Evolutionary conservation across 257 asterid genomes (phyloP).

Genomic region (Eustoma russellianum): DNA sequence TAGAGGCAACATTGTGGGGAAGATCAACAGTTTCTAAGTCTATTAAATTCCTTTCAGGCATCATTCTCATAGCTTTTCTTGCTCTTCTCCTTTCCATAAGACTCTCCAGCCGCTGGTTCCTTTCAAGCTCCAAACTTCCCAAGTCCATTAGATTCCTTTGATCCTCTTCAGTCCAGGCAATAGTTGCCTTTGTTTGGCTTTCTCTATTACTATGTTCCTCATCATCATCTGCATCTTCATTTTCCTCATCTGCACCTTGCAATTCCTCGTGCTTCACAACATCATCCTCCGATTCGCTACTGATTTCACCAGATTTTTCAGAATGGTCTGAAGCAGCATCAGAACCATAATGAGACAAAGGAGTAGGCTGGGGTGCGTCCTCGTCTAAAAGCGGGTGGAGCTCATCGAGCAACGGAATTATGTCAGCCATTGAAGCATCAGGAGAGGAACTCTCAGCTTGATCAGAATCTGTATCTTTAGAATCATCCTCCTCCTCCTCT

Average conservation of each 20-base stretch:
- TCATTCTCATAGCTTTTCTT: constrained; percentile 35
- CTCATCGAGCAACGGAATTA: constrained; percentile 86
- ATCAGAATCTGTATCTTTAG: constrained; percentile 57
- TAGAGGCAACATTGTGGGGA: constrained; percentile 51
- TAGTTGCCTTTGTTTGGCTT: constrained; percentile 41
- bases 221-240: constrained; percentile 53
- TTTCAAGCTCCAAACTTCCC: constrained; percentile 78
- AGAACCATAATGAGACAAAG: constrained; percentile 33
- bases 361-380: constrained; percentile 38
- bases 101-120: constrained; percentile 82
- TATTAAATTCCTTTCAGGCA: constrained; percentile 62
- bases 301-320: constrained; percentile 17
- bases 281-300: constrained; percentile 50
- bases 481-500: constrained; percentile 31
- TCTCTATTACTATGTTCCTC: constrained; percentile 43
- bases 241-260: constrained; percentile 45
- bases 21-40: constrained; percentile 67
- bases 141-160: constrained; percentile 90
- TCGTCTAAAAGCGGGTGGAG: constrained; percentile 75
- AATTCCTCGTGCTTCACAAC: constrained; percentile 33
- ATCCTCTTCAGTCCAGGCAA: constrained; percentile 90
- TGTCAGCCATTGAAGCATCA: constrained; percentile 88
- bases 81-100: constrained; percentile 77
- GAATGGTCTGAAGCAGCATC: constrained; percentile 39
- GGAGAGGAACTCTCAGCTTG: constrained; percentile 89